Evolutionary conservation across 129 eudicot species (phyloP).

Genomic region (Ambrosia artemisiifolia): DNA sequence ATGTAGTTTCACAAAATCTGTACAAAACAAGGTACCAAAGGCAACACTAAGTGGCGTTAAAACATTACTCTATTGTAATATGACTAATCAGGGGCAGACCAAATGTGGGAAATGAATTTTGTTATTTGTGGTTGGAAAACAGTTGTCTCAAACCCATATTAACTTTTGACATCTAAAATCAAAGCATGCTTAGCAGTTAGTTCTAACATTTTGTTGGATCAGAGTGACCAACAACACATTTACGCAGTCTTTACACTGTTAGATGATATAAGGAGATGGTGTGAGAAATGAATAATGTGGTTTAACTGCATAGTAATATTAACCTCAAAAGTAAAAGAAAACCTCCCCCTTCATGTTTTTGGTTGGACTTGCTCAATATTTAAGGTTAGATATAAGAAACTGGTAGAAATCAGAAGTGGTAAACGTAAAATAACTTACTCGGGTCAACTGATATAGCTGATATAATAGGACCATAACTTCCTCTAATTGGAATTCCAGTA

Average conservation of each 20-base stretch:
- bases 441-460: slow-evolving; percentile 83
- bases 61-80: not conserved
- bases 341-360: slow-evolving; percentile 3
- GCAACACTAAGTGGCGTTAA: not conserved
- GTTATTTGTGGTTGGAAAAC: slow-evolving; percentile 1
- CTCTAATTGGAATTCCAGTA: slow-evolving; percentile 67
- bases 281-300: not conserved
- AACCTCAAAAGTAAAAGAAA: not conserved
- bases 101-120: not conserved
- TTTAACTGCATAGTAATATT: not conserved
- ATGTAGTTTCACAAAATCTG: slow-evolving; percentile 50
- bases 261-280: not conserved
- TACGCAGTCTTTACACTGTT: not conserved
- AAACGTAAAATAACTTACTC: slow-evolving; percentile 42
- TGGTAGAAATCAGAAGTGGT: not conserved
- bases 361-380: slow-evolving; percentile 1
- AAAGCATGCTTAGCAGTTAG: slow-evolving; percentile 12
- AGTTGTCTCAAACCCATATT: not conserved
- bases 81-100: not conserved
- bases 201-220: not conserved
- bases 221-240: not conserved
- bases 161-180: slow-evolving; percentile 18
- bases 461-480: slow-evolving; percentile 74
- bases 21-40: slow-evolving; percentile 16
- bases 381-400: not conserved